phyloP scores from a whole-genome alignment of 164 flowering plant genomes.

The Vitis rupestris region DNA sequence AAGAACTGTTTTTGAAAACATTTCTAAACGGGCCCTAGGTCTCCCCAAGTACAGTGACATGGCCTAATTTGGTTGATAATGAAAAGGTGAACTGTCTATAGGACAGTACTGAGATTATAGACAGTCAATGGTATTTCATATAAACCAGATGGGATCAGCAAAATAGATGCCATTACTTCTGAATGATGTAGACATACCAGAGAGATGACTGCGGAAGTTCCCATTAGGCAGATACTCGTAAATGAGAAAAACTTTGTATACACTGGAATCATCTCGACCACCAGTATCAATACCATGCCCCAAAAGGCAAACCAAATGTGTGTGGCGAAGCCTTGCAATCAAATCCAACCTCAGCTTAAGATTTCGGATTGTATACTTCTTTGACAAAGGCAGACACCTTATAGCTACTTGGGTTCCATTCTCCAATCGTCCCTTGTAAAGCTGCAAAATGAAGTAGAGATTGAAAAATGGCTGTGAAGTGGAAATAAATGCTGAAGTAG shows the following conservation, averaged over 20 bases:
- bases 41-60: too few species aligned
- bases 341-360: conserved; percentile 75
- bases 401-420: conserved; percentile 66
- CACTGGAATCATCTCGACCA: conserved; percentile 42
- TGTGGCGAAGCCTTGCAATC: conserved; percentile 80
- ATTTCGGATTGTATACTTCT: conserved; percentile 54
- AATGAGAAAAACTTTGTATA: conserved; percentile 58
- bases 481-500: too few species aligned
- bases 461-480: not conserved
- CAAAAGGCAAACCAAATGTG: conserved; percentile 67
- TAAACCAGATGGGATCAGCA: too few species aligned
- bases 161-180: too few species aligned
- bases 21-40: too few species aligned
- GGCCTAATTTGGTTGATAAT: too few species aligned
- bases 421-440: conserved; percentile 74
- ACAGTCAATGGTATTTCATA: too few species aligned
- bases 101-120: too few species aligned
- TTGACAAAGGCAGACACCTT: conserved; percentile 54
- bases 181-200: conserved; percentile 34
- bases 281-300: conserved; percentile 75
- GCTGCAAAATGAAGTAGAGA: conserved; percentile 31
- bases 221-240: conserved; percentile 73
- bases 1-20: too few species aligned
- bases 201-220: conserved; percentile 53
- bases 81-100: too few species aligned